Evolutionary conservation across 768 basidiomycete species (phyloP).

Genomic region (Leccinellum luteum): DNA sequence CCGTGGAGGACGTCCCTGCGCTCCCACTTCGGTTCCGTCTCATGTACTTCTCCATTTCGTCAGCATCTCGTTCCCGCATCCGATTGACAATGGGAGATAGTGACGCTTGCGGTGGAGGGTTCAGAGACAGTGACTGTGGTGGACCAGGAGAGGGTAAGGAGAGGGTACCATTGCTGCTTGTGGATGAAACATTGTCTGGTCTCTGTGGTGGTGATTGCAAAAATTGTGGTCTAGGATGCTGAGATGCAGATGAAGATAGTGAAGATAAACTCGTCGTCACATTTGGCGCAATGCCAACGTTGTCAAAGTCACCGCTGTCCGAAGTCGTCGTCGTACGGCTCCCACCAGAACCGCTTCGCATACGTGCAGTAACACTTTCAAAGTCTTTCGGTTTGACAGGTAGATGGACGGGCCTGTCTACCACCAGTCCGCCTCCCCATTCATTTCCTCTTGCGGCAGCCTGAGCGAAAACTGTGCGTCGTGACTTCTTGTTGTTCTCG

Average conservation of each 20-base stretch:
- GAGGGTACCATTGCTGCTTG: constrained; percentile 39
- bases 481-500: constrained; percentile 74
- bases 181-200: constrained; percentile 27
- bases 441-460: constrained; percentile 67
- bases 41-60: constrained; percentile 85
- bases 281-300: constrained; percentile 38
- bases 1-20: constrained; percentile 68
- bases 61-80: constrained; percentile 80
- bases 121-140: constrained; percentile 35
- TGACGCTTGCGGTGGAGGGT: constrained; percentile 41
- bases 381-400: constrained; percentile 44
- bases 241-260: constrained; percentile 62
- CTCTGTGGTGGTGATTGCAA: constrained; percentile 45
- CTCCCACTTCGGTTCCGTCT: constrained; percentile 81
- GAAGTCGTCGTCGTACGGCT: constrained; percentile 76
- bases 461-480: constrained; percentile 70
- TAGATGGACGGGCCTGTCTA: constrained; percentile 45
- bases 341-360: constrained; percentile 80
- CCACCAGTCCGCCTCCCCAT: constrained; percentile 45
- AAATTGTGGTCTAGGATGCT: constrained; percentile 39
- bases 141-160: constrained; percentile 36
- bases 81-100: constrained; percentile 78
- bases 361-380: constrained; percentile 43
- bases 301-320: constrained; percentile 66
- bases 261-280: constrained; percentile 50